These are phyloP conservation scores for Monosporozyma aquatica DNA, from an alignment of 805 yeast species.

Conservation along the genomic window DNA sequence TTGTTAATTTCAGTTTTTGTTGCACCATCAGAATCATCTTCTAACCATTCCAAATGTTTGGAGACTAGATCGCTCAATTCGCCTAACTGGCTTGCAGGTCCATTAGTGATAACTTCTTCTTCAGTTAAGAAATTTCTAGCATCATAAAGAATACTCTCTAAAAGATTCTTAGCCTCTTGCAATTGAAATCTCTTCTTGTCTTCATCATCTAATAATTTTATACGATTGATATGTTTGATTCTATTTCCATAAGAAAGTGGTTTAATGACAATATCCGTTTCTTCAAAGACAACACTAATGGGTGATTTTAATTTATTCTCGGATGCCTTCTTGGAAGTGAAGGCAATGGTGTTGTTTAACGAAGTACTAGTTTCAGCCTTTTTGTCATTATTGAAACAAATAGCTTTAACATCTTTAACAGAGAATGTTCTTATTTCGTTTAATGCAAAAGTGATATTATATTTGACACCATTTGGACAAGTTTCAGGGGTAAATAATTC, in stretches of 20 bases:
- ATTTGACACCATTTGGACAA: conserved; percentile 34
- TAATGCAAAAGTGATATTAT: conserved; percentile 37
- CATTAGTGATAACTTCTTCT: conserved; percentile 36
- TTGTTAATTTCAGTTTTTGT: conserved; percentile 11
- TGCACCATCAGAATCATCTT: conserved; percentile 53
- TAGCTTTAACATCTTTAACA: conserved; percentile 37
- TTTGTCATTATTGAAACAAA: conserved; percentile 32
- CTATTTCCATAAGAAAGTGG: conserved; percentile 4
- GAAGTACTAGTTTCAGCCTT: conserved; percentile 14
- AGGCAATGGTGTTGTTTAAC: conserved; percentile 8
- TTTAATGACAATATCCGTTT: conserved; percentile 1
- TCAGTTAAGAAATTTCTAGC: conserved; percentile 53
- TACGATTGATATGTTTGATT: conserved; percentile 27
- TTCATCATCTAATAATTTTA: conserved; percentile 48
- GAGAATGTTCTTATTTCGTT: conserved; percentile 43
- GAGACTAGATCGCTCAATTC: conserved; percentile 32
- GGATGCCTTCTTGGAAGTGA: conserved; percentile 8
- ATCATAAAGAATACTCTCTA: conserved; percentile 68
- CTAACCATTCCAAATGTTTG: conserved; percentile 67
- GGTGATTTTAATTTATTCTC: conserved; percentile 8
- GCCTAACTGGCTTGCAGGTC: conserved; percentile 35
- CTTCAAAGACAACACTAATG: background rate
- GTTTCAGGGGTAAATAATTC: conserved; percentile 30
- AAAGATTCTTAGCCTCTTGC: conserved; percentile 53
- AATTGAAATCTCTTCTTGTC: conserved; percentile 39